phyloP scores from a whole-genome alignment of 352 stramenopile genomes.

The Thraustochytrium sp. region DNA sequence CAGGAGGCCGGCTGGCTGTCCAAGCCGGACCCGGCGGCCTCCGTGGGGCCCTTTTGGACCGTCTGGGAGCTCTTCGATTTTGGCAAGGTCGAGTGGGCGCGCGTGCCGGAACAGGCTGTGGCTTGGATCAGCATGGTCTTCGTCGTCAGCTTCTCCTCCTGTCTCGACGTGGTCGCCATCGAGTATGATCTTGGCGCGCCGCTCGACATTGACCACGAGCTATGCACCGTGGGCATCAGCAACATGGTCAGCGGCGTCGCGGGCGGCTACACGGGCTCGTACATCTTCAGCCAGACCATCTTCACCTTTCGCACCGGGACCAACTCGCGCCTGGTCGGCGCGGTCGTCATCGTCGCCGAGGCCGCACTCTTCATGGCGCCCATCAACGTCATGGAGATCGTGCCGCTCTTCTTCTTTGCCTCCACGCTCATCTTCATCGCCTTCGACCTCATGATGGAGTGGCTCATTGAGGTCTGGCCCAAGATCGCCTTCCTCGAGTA shows the following conservation, averaged over 20 bases:
- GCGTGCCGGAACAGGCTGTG: constrained; percentile 70
- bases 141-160: constrained; percentile 76
- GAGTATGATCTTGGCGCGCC: constrained; percentile 77
- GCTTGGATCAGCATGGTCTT: constrained; percentile 85
- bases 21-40: constrained; percentile 55
- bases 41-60: constrained; percentile 55
- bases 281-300: constrained; percentile 53
- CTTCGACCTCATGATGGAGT: constrained; percentile 66
- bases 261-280: constrained; percentile 64
- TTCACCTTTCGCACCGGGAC: constrained; percentile 82
- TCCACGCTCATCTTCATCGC: constrained; percentile 70
- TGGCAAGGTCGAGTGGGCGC: constrained; percentile 75
- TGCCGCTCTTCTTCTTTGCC: constrained; percentile 65
- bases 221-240: constrained; percentile 70
- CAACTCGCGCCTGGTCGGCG: constrained; percentile 77
- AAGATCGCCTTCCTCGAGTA: constrained; percentile 47
- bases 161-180: constrained; percentile 71
- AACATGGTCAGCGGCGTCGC: constrained; percentile 73
- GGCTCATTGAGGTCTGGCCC: constrained; percentile 52
- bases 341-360: constrained; percentile 77
- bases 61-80: constrained; percentile 83
- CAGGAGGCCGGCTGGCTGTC: constrained; percentile 79
- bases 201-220: constrained; percentile 75
- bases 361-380: constrained; percentile 63
- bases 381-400: constrained; percentile 54